Evolutionary conservation across 164 flowering plant genomes (phyloP).

Genomic region (Kalanchoe fedtschenkoi): DNA sequence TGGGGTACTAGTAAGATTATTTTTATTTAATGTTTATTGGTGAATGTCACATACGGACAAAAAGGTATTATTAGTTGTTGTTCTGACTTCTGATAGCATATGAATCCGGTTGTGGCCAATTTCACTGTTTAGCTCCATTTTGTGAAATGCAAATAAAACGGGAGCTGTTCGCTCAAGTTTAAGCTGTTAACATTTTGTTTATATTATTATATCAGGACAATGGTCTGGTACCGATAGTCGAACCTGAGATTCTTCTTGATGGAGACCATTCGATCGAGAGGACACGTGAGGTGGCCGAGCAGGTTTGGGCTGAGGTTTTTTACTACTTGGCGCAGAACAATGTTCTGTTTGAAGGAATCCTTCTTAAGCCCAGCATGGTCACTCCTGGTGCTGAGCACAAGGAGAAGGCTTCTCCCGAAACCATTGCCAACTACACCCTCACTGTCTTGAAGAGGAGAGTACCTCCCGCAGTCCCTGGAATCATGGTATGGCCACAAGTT

Average conservation of each 20-base stretch:
- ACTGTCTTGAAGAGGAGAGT: slow-evolving; percentile 5
- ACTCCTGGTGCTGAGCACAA: slow-evolving; percentile 9
- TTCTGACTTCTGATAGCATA: no score
- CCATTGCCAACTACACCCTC: slow-evolving; percentile 7
- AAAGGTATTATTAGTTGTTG: background rate
- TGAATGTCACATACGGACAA: background rate
- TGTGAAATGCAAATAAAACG: background rate
- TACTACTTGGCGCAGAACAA: slow-evolving; percentile 9
- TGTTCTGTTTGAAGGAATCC: slow-evolving; percentile 8
- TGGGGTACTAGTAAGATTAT: background rate
- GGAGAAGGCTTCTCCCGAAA: slow-evolving; percentile 8
- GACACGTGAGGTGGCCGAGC: slow-evolving; percentile 7
- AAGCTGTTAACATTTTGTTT: background rate
- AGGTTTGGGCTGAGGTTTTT: slow-evolving; percentile 8
- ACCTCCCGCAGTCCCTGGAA: slow-evolving; percentile 6
- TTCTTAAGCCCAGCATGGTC: slow-evolving; percentile 10
- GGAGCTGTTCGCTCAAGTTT: background rate
- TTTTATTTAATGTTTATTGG: background rate
- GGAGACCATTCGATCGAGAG: slow-evolving; percentile 9
- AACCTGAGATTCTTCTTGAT: slow-evolving; percentile 9
- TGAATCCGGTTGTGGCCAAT: background rate
- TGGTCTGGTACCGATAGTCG: slow-evolving; percentile 7
- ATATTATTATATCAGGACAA: background rate
- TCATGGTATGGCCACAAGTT: slow-evolving; percentile 9
- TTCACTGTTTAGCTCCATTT: no score